Conservation (phyloP, 2,329 filamentous ascomycete genomes). For the Trichothecium sympodiale region DNA sequence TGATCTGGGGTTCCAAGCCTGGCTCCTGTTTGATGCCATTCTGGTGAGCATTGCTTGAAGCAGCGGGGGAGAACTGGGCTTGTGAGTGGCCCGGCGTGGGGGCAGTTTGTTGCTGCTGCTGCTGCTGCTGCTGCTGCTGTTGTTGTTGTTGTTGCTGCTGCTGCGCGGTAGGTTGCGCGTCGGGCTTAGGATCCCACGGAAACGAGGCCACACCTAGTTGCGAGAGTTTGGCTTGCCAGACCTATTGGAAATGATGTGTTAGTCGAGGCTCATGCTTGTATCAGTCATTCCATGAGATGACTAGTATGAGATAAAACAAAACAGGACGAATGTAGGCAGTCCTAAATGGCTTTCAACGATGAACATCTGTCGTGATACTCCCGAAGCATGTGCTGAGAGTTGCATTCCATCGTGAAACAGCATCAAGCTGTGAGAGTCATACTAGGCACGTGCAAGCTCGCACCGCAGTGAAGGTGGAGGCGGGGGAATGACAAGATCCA, state of each 20-base stretch:
- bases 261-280: slow-evolving; percentile 8
- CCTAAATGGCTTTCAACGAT: too few relatives aligned
- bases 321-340: too few relatives aligned
- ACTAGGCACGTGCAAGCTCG: background rate
- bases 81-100: slow-evolving; percentile 17
- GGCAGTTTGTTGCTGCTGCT: slow-evolving; percentile 16
- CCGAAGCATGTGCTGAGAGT: too few relatives aligned
- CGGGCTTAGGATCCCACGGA: slow-evolving; percentile 87
- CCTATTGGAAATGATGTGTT: slow-evolving; percentile 38
- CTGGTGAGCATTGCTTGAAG: slow-evolving; percentile 13
- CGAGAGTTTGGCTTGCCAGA: slow-evolving; percentile 88
- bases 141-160: slow-evolving; percentile 18
- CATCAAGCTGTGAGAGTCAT: background rate
- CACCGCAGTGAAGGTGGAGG: background rate
- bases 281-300: too few relatives aligned
- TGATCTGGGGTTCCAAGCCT: slow-evolving; percentile 35
- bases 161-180: slow-evolving; percentile 37
- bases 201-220: slow-evolving; percentile 77
- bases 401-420: too few relatives aligned
- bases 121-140: slow-evolving; percentile 11
- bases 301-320: too few relatives aligned
- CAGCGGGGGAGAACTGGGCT: slow-evolving; percentile 19
- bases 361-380: too few relatives aligned
- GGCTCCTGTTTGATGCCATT: slow-evolving; percentile 34
- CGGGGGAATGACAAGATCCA: background rate